phyloP scores from a whole-genome alignment of 495 filamentous ascomycete species.

The Penicillium angulare region DNA sequence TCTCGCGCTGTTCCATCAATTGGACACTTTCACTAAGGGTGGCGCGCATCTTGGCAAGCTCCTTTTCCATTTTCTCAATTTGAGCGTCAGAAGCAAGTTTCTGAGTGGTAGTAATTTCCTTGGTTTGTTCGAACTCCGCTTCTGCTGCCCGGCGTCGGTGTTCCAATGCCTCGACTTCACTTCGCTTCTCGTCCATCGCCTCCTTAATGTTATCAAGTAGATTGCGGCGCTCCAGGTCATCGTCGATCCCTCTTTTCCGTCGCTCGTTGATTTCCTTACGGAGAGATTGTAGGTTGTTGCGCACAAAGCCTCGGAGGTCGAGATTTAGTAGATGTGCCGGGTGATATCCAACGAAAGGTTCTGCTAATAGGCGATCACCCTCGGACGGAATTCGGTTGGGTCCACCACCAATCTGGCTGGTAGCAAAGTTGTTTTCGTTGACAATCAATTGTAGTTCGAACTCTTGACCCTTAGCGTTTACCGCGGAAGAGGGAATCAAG shows the following conservation, averaged over 20 bases:
- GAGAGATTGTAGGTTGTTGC: constrained; percentile 70
- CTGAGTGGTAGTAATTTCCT: constrained; percentile 84
- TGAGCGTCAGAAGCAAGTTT: constrained; percentile 85
- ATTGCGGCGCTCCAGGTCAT: constrained; percentile 87
- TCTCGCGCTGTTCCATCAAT: constrained; percentile 90
- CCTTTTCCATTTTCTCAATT: constrained; percentile 98
- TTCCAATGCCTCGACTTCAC: constrained; percentile 88
- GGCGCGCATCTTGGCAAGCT: constrained; percentile 86
- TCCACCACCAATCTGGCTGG: constrained; percentile 65
- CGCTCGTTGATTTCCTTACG: constrained; percentile 87
- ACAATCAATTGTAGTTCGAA: constrained; percentile 79
- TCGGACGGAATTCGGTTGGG: constrained; percentile 49
- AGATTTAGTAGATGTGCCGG: constrained; percentile 82
- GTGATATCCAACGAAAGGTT: constrained; percentile 81
- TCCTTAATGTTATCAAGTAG: constrained; percentile 90
- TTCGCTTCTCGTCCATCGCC: constrained; percentile 88
- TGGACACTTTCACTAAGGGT: constrained; percentile 85
- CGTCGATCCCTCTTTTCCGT: constrained; percentile 75
- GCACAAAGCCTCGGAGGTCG: constrained; percentile 78
- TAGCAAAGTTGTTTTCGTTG: constrained; percentile 72
- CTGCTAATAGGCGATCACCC: constrained; percentile 69
- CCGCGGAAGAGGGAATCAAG: constrained; percentile 77
- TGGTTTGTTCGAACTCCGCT: constrained; percentile 90
- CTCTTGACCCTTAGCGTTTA: constrained; percentile 78
- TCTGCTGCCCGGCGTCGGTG: constrained; percentile 80